These are phyloP conservation scores for Acer negundo DNA, from an alignment of 345 rosid species.

Conservation along the genomic window DNA sequence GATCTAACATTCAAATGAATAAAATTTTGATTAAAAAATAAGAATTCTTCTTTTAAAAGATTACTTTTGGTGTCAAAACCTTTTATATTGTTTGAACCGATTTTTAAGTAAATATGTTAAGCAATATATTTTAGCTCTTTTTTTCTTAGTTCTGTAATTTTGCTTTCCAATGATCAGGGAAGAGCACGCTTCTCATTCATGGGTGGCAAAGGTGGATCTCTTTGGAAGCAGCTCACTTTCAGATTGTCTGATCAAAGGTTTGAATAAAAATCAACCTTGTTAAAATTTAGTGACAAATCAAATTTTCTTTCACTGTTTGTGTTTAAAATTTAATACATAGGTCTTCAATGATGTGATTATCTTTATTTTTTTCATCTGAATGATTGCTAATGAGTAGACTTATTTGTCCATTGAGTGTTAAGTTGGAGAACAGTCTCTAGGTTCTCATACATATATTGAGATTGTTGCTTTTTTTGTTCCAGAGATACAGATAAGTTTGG, in stretches of 20 bases:
- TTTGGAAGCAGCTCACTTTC: slow-evolving; percentile 92
- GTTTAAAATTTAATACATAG: background rate
- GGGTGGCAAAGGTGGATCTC: slow-evolving; percentile 96
- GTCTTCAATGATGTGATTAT: background rate
- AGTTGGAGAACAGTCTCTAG: background rate
- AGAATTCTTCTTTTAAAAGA: background rate
- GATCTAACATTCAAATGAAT: no score
- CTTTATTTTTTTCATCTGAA: background rate
- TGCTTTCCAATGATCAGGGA: slow-evolving; percentile 43
- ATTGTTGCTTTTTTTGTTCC: slow-evolving; percentile 24
- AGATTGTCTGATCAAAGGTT: slow-evolving; percentile 75
- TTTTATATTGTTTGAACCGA: background rate
- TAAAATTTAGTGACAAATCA: background rate
- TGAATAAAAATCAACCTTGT: slow-evolving; percentile 27
- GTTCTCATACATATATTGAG: background rate
- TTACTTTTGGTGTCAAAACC: background rate
- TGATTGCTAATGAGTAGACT: background rate
- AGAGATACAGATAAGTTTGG: slow-evolving; percentile 45
- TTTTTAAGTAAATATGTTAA: background rate
- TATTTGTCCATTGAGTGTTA: background rate
- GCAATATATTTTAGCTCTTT: background rate
- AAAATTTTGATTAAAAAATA: no score
- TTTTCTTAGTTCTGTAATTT: background rate
- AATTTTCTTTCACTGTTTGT: background rate
- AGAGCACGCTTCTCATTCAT: slow-evolving; percentile 93